phyloP scores from a whole-genome alignment of 31 red algal species.

The Endocladia muricata region DNA sequence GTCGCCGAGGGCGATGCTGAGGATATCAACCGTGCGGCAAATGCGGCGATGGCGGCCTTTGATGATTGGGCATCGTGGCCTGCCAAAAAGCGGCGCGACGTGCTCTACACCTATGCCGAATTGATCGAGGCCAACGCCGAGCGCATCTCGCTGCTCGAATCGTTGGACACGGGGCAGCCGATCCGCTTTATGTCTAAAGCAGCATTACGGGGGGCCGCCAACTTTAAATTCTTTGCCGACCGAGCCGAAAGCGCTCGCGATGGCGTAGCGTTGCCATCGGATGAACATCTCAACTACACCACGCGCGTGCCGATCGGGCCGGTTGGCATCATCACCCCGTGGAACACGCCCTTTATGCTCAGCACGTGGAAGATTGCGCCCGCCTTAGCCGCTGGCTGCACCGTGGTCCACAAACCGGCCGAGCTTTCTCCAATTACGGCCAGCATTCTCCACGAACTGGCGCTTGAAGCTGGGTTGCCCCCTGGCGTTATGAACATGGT shows the following conservation, averaged over 20 bases:
- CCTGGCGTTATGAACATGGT: constrained; percentile 41
- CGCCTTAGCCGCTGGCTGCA: constrained; percentile 29
- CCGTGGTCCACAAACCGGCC: constrained; percentile 30
- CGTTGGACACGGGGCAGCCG: constrained; percentile 3
- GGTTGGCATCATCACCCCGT: constrained; percentile 27
- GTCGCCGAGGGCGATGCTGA: background rate
- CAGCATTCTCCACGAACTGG: constrained; percentile 12
- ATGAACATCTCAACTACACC: constrained; percentile 1
- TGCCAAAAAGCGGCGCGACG: background rate
- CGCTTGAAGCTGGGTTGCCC: constrained; percentile 5
- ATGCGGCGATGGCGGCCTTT: background rate
- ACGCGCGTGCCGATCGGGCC: constrained; percentile 28
- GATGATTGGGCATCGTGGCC: background rate
- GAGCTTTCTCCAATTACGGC: constrained; percentile 31
- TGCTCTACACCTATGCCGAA: constrained; percentile 11
- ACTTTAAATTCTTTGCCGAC: background rate
- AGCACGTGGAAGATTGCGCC: constrained; percentile 47
- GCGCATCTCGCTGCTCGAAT: background rate
- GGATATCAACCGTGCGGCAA: background rate
- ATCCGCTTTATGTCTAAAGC: background rate
- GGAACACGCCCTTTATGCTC: constrained; percentile 36
- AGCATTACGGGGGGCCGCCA: background rate
- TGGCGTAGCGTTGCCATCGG: background rate
- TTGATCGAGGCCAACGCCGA: constrained; percentile 2
- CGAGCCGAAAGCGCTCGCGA: background rate